Evolutionary conservation across 805 yeast species (phyloP), one percentile per base, ranked within the genome.

Genomic region (Ogataea naganishii): DNA sequence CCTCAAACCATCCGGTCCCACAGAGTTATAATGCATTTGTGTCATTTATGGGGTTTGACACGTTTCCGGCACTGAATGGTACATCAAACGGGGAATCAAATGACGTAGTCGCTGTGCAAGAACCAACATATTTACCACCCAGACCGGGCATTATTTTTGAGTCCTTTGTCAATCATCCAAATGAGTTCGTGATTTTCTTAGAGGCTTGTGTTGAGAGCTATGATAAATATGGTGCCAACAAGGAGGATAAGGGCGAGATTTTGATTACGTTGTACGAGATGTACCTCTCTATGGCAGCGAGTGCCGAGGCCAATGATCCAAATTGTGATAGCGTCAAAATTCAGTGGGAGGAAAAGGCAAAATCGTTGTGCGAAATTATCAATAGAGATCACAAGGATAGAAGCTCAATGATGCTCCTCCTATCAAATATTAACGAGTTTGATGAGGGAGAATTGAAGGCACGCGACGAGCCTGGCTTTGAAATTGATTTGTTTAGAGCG

Each of bases 191-290:
- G 16, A 81, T 83, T 6, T 92, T 92, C 39, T 54, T 92, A 33
- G 98, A 92, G 50, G 96, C 97, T 0, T 85, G 95, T 43, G 56
- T 86, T 11, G 83, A 79, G 42, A 67, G 81, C 9, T 82, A 82
- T 47, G 86, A 79, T 32, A 68, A 67, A 33, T 82, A 77, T 46
- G 92, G 81, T 31, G 89, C 92, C 0, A 64, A 70, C 30, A 53
- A 53, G 4, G 72, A 69, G 37, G 96, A 89, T 44, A 73, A 76
- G 41, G 69, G 69, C 30, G 94, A 80, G 27, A 64, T 89, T 25
- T 60, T 82, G 32, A 72, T 82, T 3, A 84, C 96, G 0, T 60
- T 89, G 22, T 81, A 76, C 45, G 96, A 89, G 45, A 64, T 84
- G 62, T 92, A 89, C 43, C 56, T 88, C 22, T 64, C 76, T 0